Evolutionary conservation across 441 rosid species (phyloP).

Genomic region (Adansonia madagascariensis): DNA sequence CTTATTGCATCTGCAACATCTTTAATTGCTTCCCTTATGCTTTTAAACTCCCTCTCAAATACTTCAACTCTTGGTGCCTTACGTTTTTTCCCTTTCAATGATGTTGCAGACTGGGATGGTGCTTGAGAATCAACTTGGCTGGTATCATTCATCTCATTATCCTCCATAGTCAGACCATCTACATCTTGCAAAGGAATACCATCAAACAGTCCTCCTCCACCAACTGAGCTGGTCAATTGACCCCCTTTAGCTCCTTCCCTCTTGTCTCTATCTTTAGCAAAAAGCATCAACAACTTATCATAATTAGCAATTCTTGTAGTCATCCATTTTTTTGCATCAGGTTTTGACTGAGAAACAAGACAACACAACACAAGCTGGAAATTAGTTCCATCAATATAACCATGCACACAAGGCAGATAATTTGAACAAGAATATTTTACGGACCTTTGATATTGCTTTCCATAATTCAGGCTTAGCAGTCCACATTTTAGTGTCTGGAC

Average conservation of each 20-base stretch:
- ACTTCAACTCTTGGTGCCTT: constrained; percentile 23
- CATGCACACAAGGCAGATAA: background rate
- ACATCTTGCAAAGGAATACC: constrained; percentile 24
- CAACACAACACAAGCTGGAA: constrained; percentile 6
- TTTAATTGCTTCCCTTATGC: constrained; percentile 33
- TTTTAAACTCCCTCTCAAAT: constrained; percentile 29
- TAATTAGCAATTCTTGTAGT: constrained; percentile 29
- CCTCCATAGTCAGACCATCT: constrained; percentile 23
- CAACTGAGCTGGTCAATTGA: constrained; percentile 7
- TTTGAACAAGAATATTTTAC: background rate
- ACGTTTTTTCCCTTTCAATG: constrained; percentile 31
- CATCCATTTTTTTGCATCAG: constrained; percentile 39
- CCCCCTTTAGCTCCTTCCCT: constrained; percentile 1
- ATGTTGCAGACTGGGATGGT: constrained; percentile 28
- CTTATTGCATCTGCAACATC: constrained; percentile 38
- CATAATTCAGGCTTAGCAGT: constrained; percentile 32
- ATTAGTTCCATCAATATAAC: constrained; percentile 6
- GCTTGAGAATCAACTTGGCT: constrained; percentile 30
- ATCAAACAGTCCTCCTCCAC: constrained; percentile 5
- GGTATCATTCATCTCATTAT: constrained; percentile 31
- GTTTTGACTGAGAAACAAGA: constrained; percentile 29
- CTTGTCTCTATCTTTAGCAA: constrained; percentile 29
- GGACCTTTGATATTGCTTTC: constrained; percentile 37
- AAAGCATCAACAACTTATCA: constrained; percentile 30
- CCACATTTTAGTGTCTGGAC: constrained; percentile 37